Evolutionary conservation across 176 grass and related monocot species (phyloP).

Genomic region (Juncus inflexus): DNA sequence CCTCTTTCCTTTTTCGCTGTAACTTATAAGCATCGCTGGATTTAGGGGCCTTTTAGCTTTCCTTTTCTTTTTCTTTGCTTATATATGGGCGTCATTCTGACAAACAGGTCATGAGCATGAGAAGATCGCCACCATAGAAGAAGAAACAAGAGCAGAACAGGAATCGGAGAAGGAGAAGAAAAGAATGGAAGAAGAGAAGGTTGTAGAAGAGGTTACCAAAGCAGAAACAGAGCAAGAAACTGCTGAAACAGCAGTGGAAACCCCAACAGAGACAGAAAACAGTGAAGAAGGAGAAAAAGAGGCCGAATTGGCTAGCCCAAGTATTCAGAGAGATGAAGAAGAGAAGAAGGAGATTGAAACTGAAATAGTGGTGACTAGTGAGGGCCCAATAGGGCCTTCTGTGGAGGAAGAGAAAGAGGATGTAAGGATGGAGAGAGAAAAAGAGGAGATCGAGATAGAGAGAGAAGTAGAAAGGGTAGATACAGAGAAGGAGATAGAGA

Average conservation of each 20-base stretch:
- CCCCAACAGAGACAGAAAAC: no score
- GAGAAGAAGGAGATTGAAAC: slow-evolving; percentile 13
- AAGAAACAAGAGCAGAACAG: slow-evolving; percentile 26
- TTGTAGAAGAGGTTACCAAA: slow-evolving; percentile 25
- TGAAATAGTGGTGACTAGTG: slow-evolving; percentile 4
- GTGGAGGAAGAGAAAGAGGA: slow-evolving; percentile 17
- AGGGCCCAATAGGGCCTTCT: slow-evolving; percentile 22
- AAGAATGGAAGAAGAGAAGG: slow-evolving; percentile 26
- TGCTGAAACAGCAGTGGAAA: no score
- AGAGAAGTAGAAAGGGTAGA: slow-evolving; percentile 35
- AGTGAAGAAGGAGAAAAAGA: neutral
- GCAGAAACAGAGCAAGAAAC: slow-evolving; percentile 8
- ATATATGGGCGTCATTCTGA: slow-evolving; percentile 19
- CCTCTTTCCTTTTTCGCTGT: slow-evolving; percentile 26
- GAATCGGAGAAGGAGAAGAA: slow-evolving; percentile 36
- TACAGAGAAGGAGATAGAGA: slow-evolving; percentile 33
- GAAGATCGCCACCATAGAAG: slow-evolving; percentile 20
- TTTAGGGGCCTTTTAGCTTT: neutral
- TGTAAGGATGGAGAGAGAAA: slow-evolving; percentile 11
- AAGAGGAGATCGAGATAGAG: neutral
- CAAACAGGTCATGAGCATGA: slow-evolving; percentile 46
- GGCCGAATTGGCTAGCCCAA: neutral
- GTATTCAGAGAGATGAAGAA: slow-evolving; percentile 21
- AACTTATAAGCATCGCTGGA: slow-evolving; percentile 25
- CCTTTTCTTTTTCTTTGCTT: slow-evolving; percentile 19